Conservation (phyloP, 2,329 filamentous ascomycete species). For the Cryoendolithus antarcticus region DNA sequence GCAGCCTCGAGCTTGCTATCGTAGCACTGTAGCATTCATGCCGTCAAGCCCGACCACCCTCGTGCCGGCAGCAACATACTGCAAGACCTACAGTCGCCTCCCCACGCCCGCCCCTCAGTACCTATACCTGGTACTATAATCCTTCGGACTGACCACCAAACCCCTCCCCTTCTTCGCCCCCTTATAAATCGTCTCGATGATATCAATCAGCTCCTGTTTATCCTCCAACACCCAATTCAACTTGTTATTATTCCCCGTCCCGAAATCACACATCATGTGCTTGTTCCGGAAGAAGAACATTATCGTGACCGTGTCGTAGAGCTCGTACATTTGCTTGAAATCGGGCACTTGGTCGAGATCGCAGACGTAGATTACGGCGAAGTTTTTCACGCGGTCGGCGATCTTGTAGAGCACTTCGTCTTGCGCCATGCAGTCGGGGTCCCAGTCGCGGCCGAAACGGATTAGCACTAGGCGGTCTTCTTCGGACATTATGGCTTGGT, state of each 20-base stretch:
- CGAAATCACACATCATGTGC: constrained; percentile 97
- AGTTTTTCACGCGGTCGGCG: constrained; percentile 86
- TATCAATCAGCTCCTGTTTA: constrained; percentile 97
- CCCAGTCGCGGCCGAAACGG: constrained; percentile 78
- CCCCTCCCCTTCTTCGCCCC: constrained; percentile 97
- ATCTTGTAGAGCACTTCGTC: constrained; percentile 94
- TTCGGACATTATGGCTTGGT: constrained; percentile 85
- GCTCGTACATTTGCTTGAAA: constrained; percentile 88
- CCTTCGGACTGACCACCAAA: constrained; percentile 93
- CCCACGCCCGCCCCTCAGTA: constrained; percentile 37
- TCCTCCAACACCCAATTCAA: constrained; percentile 93
- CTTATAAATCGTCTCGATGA: constrained; percentile 93
- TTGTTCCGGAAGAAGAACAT: constrained; percentile 99
- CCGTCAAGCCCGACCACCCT: too few species aligned
- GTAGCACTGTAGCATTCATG: too few species aligned
- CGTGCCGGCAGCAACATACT: too few species aligned
- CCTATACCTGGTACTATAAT: constrained; percentile 58
- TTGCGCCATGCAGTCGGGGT: constrained; percentile 68
- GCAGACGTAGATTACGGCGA: constrained; percentile 84
- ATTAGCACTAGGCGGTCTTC: constrained; percentile 90
- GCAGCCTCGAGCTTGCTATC: too few species aligned
- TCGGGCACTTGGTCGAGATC: constrained; percentile 84
- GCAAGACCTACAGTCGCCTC: too few species aligned
- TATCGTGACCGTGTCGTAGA: constrained; percentile 75
- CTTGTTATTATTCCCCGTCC: constrained; percentile 98